phyloP scores from a whole-genome alignment of 495 filamentous ascomycete species.

The Trichoderma parareesei region DNA sequence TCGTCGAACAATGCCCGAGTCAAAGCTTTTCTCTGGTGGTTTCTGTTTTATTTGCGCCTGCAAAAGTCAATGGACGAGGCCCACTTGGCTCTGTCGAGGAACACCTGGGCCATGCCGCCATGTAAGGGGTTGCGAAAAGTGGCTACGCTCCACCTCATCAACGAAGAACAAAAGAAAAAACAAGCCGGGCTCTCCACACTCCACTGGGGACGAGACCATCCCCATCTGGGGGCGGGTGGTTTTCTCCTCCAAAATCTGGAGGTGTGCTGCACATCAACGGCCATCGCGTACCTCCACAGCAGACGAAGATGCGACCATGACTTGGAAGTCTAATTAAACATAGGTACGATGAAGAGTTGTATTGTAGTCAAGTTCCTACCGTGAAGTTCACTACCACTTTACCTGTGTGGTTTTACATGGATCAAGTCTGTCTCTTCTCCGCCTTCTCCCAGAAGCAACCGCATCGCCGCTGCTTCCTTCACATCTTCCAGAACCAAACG shows the following conservation, averaged over 20 bases:
- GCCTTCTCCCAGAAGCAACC: too few species aligned
- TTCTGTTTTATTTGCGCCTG: not conserved
- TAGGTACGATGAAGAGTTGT: too few species aligned
- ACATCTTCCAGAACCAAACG: not conserved
- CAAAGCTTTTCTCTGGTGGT: not conserved
- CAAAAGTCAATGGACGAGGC: not conserved
- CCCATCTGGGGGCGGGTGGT: not conserved
- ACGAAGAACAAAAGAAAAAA: not conserved
- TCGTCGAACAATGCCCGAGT: slow-evolving; percentile 5
- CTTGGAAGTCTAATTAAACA: too few species aligned
- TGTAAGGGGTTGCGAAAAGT: not conserved
- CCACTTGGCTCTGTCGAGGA: not conserved
- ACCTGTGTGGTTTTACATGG: too few species aligned
- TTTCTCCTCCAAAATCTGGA: not conserved
- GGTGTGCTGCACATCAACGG: not conserved
- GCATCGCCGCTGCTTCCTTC: not conserved
- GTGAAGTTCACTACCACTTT: too few species aligned
- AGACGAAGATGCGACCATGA: too few species aligned
- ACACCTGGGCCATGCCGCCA: not conserved
- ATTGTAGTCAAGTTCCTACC: too few species aligned
- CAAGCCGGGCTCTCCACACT: not conserved
- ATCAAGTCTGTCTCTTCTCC: too few species aligned
- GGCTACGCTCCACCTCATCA: not conserved
- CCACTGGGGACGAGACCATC: not conserved
- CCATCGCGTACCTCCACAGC: too few species aligned